Evolutionary conservation across 176 grass and related monocot genomes (phyloP), one percentile per base, ranked within the genome.

Genomic region (Puccinellia tenuiflora): DNA sequence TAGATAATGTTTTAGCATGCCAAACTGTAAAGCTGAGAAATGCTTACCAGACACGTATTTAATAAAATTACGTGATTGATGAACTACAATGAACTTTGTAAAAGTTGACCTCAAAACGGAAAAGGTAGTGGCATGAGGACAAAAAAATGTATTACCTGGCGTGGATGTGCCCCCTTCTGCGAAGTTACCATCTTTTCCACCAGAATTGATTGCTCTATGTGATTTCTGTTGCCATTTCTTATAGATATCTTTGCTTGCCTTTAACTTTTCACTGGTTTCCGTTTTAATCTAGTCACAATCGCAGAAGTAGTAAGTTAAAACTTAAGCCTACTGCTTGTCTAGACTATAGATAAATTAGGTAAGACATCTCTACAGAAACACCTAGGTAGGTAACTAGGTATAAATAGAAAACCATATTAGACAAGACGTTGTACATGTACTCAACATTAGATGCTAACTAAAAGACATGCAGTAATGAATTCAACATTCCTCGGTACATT

Each of bases 181-280:
- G 79, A 71, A 69, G 70, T 74, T 31, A 5, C 51, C 69, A 73
- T 48, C 77, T 76, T 81, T 93, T 80, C 87, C 77, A 81, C 89
- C 84, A 88, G 89, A 72, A 81, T 84, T 87, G 57, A 98, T 89
- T 80, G 88, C 67, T 79, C 77, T 80, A 60, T 95, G 96, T 64
- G 96, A 86, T 21, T 10, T 92, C 90, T 98, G 89, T 73, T 95
- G 90, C 92, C 96, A 98, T 84, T 88, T 95, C 68, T 93, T 94
- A 55, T 98, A 95, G 9, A 95, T 88, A 75, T 93, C 92, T 90
- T 91, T 90, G 74, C 89, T 94, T 9, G 79, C 65, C 85, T 88
- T 95, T 33, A 88, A 28, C 88, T 90, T 95, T 21, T 79, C 79
- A 56, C 90, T 91, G 53, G 88, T 85, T 53, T 98, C 92, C 18